phyloP scores from a whole-genome alignment of 2,329 filamentous ascomycete genomes.

The Alternaria hordeiaustralica region DNA sequence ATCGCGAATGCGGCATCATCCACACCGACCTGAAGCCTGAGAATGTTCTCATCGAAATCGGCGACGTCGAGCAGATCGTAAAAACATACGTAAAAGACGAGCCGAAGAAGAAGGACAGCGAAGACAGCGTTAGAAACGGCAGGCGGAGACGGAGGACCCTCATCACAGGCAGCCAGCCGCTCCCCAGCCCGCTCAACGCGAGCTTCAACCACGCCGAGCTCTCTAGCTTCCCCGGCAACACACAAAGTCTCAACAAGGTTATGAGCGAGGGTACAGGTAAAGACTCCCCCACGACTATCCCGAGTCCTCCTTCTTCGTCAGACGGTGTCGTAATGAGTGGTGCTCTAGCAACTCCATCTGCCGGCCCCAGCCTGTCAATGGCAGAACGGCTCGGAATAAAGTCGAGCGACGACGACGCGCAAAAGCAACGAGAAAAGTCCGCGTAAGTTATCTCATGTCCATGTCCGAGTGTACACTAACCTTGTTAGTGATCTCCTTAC shows the following conservation, averaged over 20 bases:
- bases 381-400: slow-evolving; percentile 63
- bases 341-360: slow-evolving; percentile 59
- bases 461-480: neutral
- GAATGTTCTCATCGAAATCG: slow-evolving; percentile 98
- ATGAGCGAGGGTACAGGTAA: slow-evolving; percentile 74
- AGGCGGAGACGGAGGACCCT: slow-evolving; percentile 87
- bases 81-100: slow-evolving; percentile 93
- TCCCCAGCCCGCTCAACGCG: slow-evolving; percentile 92
- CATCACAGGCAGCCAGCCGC: slow-evolving; percentile 94
- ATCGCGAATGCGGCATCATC: slow-evolving; percentile 98
- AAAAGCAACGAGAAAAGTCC: slow-evolving; percentile 89
- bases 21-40: slow-evolving; percentile 98
- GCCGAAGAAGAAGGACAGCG: slow-evolving; percentile 67
- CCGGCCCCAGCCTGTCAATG: slow-evolving; percentile 61
- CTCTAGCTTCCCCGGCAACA: slow-evolving; percentile 62
- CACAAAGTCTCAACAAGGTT: slow-evolving; percentile 82
- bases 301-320: slow-evolving; percentile 49
- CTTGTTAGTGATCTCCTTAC: slow-evolving; percentile 79
- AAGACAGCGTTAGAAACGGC: slow-evolving; percentile 92
- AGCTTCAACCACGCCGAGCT: slow-evolving; percentile 84
- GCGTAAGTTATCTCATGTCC: slow-evolving; percentile 67
- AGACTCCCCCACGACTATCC: slow-evolving; percentile 51
- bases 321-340: slow-evolving; percentile 62
- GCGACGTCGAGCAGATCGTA: slow-evolving; percentile 97
- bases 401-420: slow-evolving; percentile 60